Base-by-base conservation (phyloP, 192 early-diverging fungal genomes). In the Backusella psychrophila region DNA sequence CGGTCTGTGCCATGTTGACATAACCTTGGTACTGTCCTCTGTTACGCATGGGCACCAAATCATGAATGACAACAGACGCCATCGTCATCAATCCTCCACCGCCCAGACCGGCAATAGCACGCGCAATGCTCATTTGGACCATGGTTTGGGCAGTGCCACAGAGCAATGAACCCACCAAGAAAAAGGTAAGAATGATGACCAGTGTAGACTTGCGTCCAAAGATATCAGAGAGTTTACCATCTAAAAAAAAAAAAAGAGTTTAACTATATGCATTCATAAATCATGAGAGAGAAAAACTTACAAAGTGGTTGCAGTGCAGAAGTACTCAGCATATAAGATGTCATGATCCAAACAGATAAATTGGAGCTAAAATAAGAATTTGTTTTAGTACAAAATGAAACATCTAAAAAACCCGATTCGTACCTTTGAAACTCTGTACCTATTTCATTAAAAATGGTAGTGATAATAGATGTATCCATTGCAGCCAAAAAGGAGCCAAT, bases 201-300 rank as follows among this genome's bases (percentile, higher is more conserved):
- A 97, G 91, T 26, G 88, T 88, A 23, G 85, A 67, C 76, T 95
- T 94, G 39, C 86, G 79, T 6, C 89, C 89, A 78, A 97, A 93
- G 53, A 98, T 96, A 76, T 98, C 96, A 67, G 92, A 89, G 38
- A 98, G 85, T 69, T 93, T 90, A 65, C 95, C 96, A 81, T 96
- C 80, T 81, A 68, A 49, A n/a, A 41, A 56, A 7, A 5, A 19
- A 26, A n/a, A n/a, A n/a, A 3, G 0, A 6, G 15, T 3, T 44
- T n/a, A 35, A 6, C 14, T n/a, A 8, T 0, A 42, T 41, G 26
- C 23, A 41, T 6, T 70, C 12, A 71, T 31, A 44, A 4, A 44
- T 56, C 2, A 33, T 33, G 33, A 33, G 33, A 33, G 31, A 3
- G 3, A 11, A 9, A 12, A 2, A 72, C 67, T 77, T 74, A 81